phyloP scores from a whole-genome alignment of 768 basidiomycete genomes.

The Steccherinum ochraceum region DNA sequence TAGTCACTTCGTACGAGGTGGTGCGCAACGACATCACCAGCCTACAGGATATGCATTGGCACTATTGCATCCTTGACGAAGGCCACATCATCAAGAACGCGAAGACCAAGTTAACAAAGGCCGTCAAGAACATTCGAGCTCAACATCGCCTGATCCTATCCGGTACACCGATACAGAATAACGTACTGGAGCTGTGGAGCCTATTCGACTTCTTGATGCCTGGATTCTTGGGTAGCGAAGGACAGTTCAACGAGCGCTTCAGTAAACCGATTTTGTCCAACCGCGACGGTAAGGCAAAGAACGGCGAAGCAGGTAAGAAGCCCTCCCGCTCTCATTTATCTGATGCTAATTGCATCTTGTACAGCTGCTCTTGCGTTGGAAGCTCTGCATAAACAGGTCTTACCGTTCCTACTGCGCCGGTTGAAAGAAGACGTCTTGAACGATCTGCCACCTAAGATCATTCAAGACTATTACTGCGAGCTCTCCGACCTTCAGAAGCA shows the following conservation, averaged over 20 bases:
- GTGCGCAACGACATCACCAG: constrained; percentile 88
- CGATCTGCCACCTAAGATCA: constrained; percentile 97
- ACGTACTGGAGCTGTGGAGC: constrained; percentile 97
- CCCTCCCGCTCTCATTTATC: constrained; percentile 1
- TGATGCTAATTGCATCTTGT: constrained; percentile 1
- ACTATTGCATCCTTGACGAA: constrained; percentile 96
- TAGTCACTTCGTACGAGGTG: constrained; percentile 97
- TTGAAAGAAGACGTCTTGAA: constrained; percentile 95
- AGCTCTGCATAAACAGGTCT: constrained; percentile 95
- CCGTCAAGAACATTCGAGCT: constrained; percentile 85
- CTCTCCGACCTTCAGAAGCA: constrained; percentile 90
- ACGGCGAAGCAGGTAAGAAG: constrained; percentile 82
- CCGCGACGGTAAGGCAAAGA: constrained; percentile 92
- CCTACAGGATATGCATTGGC: constrained; percentile 73
- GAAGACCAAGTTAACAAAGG: constrained; percentile 95
- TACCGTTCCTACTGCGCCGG: constrained; percentile 95
- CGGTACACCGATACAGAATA: constrained; percentile 98
- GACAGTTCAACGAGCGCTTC: constrained; percentile 91
- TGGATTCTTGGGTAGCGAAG: constrained; percentile 94
- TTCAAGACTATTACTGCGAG: constrained; percentile 99
- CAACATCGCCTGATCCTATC: constrained; percentile 93
- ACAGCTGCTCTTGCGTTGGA: constrained; percentile 90
- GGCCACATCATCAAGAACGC: constrained; percentile 99
- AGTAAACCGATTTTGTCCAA: constrained; percentile 94
- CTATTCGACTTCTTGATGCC: constrained; percentile 99